Conservation (phyloP, 345 rosid species). For the Jatropha curcas region DNA sequence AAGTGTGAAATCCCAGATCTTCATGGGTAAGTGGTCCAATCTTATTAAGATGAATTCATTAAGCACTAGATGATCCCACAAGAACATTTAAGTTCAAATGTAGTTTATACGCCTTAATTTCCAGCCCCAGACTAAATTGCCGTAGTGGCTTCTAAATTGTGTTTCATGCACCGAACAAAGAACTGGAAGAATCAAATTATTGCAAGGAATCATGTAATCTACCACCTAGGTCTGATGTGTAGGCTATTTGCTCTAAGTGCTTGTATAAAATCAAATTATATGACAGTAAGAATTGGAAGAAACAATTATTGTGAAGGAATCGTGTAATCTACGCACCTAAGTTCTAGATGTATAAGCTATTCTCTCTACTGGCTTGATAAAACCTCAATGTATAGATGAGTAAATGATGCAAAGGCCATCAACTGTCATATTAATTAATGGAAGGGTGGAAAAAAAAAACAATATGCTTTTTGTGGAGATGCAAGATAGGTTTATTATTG, state of each 20-base stretch:
- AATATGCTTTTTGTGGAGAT: no score
- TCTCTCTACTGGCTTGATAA: no score
- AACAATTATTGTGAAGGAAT: no score
- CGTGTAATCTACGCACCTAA: no score
- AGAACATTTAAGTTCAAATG: not conserved
- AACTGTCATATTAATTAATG: not conserved
- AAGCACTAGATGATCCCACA: not conserved
- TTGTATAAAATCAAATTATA: no score
- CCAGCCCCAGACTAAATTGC: no score
- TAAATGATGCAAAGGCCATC: not conserved
- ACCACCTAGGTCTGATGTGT: not conserved
- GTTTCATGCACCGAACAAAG: not conserved
- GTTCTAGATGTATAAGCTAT: no score
- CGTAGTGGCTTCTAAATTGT: not conserved
- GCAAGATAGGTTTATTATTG: not conserved
- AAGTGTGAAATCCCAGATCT: constrained; percentile 50
- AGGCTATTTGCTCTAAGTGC: no score
- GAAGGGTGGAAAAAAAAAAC: not conserved
- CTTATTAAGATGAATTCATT: not conserved
- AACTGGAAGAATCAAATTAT: not conserved
- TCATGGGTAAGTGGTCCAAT: constrained; percentile 52
- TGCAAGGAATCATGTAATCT: not conserved
- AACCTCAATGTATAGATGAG: no score
- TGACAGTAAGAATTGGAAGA: no score
- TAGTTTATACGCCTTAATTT: not conserved